A percentile compares a stretch with the other conserved stretches of the same genome.
Evolutionary conservation across 2,329 filamentous ascomycete genomes (phyloP).

Genomic region (Colletotrichum plurivorum): DNA sequence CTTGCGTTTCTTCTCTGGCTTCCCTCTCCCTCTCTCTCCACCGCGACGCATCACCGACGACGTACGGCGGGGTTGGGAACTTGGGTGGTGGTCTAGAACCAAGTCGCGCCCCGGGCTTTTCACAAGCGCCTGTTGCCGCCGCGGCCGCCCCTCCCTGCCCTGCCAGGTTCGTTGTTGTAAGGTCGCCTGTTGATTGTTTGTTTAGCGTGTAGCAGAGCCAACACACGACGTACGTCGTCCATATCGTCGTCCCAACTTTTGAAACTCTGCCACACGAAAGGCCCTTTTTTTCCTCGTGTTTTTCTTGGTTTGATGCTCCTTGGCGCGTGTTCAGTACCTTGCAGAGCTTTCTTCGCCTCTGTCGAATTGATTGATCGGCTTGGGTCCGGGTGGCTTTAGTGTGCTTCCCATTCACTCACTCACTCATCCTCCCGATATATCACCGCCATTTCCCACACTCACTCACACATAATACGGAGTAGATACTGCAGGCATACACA

Average conservation of each 20-base stretch:
- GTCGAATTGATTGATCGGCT: conserved; percentile 23
- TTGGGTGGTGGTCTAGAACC: conserved; percentile 22
- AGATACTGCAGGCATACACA: not conserved
- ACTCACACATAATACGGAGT: not conserved
- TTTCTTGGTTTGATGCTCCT: not conserved
- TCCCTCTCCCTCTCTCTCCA: conserved; percentile 10
- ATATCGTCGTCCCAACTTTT: conserved; percentile 34
- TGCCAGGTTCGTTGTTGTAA: not conserved
- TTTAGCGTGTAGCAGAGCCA: conserved; percentile 18
- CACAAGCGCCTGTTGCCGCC: not conserved
- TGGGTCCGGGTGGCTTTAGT: conserved; percentile 23
- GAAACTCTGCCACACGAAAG: conserved; percentile 32
- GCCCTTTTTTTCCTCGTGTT: conserved; percentile 7
- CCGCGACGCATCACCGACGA: conserved; percentile 20
- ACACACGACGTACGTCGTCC: conserved; percentile 6
- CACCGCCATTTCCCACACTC: conserved; percentile 26
- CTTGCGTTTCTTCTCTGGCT: conserved; percentile 1
- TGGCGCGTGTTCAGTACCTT: conserved; percentile 1
- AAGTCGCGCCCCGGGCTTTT: not conserved
- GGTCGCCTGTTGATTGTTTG: not conserved
- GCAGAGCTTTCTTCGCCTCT: conserved; percentile 9
- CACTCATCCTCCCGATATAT: conserved; percentile 15
- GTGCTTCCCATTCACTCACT: not conserved
- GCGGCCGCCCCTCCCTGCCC: too few relatives aligned
- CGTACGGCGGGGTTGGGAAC: not conserved